Conservation (phyloP, 306 rosid genomes). For the Cicer bijugum region DNA sequence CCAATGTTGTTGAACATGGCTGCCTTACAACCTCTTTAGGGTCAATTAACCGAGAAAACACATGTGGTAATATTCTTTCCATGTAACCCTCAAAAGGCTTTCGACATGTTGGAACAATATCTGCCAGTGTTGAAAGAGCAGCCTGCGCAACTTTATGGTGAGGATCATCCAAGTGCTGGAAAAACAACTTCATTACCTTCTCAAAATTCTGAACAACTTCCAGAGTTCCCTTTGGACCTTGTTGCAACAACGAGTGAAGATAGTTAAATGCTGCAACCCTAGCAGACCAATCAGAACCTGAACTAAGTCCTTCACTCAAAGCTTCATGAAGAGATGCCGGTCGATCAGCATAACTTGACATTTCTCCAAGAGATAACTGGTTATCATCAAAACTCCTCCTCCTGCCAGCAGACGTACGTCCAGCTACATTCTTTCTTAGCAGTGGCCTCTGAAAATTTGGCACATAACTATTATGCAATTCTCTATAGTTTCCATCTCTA, state of each 20-base stretch:
- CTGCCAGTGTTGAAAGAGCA: slow-evolving; percentile 96
- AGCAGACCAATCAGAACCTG: slow-evolving; percentile 97
- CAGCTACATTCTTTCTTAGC: slow-evolving; percentile 80
- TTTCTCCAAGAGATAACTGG: slow-evolving; percentile 79
- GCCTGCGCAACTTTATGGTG: slow-evolving; percentile 99
- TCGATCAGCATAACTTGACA: slow-evolving; percentile 77
- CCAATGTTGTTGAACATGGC: slow-evolving; percentile 88
- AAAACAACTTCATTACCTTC: slow-evolving; percentile 98
- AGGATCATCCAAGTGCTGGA: slow-evolving; percentile 99
- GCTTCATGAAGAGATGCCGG: slow-evolving; percentile 95
- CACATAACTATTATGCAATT: slow-evolving; percentile 70
- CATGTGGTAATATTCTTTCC: slow-evolving; percentile 98
- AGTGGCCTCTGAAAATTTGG: slow-evolving; percentile 98
- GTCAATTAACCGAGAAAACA: slow-evolving; percentile 94
- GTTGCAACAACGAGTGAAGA: slow-evolving; percentile 90
- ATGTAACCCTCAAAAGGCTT: slow-evolving; percentile 95
- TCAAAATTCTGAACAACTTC: slow-evolving; percentile 93
- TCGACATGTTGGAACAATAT: slow-evolving; percentile 89
- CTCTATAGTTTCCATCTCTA: slow-evolving; percentile 83
- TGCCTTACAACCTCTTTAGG: slow-evolving; percentile 97
- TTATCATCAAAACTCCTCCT: slow-evolving; percentile 96
- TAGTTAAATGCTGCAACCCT: slow-evolving; percentile 96
- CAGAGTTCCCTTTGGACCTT: slow-evolving; percentile 89
- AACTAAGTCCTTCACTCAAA: slow-evolving; percentile 85
- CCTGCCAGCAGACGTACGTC: slow-evolving; percentile 85